Evolutionary conservation across 2,329 filamentous ascomycete species (phyloP), one percentile per base, ranked within the genome.

Genomic region (Alternaria gaisen): DNA sequence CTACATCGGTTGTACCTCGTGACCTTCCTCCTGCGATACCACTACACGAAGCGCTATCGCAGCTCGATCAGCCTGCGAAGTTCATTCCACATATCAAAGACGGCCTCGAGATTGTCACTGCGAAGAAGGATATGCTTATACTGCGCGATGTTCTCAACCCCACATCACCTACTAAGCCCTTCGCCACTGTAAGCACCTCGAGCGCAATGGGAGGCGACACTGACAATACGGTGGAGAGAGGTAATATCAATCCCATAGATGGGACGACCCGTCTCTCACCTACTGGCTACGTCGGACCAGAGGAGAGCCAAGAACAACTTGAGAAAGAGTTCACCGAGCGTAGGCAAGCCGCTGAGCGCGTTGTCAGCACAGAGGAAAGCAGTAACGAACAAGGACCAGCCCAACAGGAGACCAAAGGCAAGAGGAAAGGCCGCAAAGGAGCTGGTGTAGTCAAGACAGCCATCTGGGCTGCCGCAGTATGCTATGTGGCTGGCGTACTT

Each of bases 281-380:
- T 5, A 77, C 75, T 2, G 76, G 75, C n/a, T 77, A 73, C 57
- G 74, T 72, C 14, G 71, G 74, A 5, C 68, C 72, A 3, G 71
- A 71, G 22, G 70, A 73, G 34, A 64, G 54, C 11, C 61, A 51
- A 10, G 69, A 72, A 41, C 68, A 71, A 36, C 56, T 69, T 2
- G 72, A 72, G 16, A 56, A 55, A 18, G 63, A 62, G 16, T 74
- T 73, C 44, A 61, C 70, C 32, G 68, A 75, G 38, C 61, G 71
- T 52, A 64, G 68, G 47, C 64, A 61, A 32, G 68, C 67, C 26
- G 72, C 70, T 20, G 65, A 54, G 5, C 59, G 58, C 9, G 46
- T 64, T 20, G 61, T 32, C 5, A 20, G 32, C 10, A 48, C n/a
- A 11, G 47, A 57, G 34, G 41, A 54, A 24, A 43, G 16, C 12